Evolutionary conservation across 805 yeast species (phyloP).

Genomic region (Suhomyces xylopsoci): DNA sequence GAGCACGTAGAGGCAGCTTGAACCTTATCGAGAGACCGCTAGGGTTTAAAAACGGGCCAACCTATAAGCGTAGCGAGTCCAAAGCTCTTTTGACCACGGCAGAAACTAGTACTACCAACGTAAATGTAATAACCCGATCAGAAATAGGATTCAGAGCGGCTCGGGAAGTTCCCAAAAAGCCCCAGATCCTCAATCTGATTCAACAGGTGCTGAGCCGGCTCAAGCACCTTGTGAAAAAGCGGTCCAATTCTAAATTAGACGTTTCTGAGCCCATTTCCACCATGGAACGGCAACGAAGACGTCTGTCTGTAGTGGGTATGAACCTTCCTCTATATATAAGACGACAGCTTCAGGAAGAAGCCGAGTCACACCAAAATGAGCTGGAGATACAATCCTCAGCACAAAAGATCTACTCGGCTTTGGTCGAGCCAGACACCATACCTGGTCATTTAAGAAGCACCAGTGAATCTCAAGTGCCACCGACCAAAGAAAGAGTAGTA

Average conservation of each 20-base stretch:
- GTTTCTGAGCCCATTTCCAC: not conserved
- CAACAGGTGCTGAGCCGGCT: slow-evolving; percentile 14
- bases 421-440: not conserved
- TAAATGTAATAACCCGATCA: slow-evolving; percentile 33
- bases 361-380: not conserved
- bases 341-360: slow-evolving; percentile 16
- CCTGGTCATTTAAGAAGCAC: not conserved
- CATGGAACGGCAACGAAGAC: slow-evolving; percentile 12
- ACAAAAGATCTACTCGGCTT: not conserved
- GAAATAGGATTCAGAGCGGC: slow-evolving; percentile 9
- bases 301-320: slow-evolving; percentile 36
- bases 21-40: not conserved
- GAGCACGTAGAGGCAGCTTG: not conserved
- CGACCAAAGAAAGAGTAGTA: not conserved
- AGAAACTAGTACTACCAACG: slow-evolving; percentile 25
- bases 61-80: not conserved
- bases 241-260: not conserved
- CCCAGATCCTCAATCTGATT: slow-evolving; percentile 5
- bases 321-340: slow-evolving; percentile 35
- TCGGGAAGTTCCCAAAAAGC: not conserved
- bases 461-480: not conserved
- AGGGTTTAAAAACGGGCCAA: slow-evolving; percentile 1
- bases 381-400: not conserved
- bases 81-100: slow-evolving; percentile 26
- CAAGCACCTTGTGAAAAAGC: slow-evolving; percentile 8